Conservation (phyloP, 2,329 filamentous ascomycete species). For the Parascedosporium putredinis region DNA sequence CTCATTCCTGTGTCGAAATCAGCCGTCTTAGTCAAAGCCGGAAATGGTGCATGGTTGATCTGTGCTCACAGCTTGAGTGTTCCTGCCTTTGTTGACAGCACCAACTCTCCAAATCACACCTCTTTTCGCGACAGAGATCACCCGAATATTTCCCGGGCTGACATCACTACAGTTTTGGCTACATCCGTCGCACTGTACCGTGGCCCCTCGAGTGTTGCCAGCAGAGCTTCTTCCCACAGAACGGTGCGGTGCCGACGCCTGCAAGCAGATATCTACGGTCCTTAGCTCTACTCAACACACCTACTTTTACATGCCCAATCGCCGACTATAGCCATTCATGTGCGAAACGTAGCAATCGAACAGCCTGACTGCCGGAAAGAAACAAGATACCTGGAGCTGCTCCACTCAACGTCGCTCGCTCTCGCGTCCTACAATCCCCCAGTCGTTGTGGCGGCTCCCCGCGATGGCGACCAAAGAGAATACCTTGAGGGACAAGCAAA, state of each 20-base stretch:
- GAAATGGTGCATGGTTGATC: not conserved
- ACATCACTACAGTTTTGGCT: slow-evolving; percentile 5
- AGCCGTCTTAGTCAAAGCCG: not conserved
- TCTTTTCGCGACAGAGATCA: not conserved
- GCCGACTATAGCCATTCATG: not conserved
- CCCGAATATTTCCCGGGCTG: slow-evolving; percentile 5
- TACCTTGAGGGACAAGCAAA: slow-evolving; percentile 40
- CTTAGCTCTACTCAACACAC: not conserved
- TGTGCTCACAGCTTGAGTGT: not conserved
- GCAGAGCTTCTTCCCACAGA: slow-evolving; percentile 4
- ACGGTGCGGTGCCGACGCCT: not conserved
- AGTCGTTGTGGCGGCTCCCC: too few relatives aligned
- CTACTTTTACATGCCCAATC: not conserved
- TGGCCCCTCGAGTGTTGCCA: not conserved
- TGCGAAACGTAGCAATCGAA: too few relatives aligned
- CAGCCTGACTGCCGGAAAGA: too few relatives aligned
- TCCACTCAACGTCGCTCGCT: too few relatives aligned
- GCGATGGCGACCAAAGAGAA: slow-evolving; percentile 35
- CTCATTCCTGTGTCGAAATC: slow-evolving; percentile 8
- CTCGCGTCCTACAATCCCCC: too few relatives aligned
- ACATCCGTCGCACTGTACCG: not conserved
- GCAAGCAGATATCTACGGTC: not conserved
- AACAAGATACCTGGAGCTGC: too few relatives aligned
- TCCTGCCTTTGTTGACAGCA: not conserved
- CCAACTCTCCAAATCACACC: not conserved